phyloP scores from a whole-genome alignment of 768 basidiomycete genomes.

The Clitopilus hobsonii region DNA sequence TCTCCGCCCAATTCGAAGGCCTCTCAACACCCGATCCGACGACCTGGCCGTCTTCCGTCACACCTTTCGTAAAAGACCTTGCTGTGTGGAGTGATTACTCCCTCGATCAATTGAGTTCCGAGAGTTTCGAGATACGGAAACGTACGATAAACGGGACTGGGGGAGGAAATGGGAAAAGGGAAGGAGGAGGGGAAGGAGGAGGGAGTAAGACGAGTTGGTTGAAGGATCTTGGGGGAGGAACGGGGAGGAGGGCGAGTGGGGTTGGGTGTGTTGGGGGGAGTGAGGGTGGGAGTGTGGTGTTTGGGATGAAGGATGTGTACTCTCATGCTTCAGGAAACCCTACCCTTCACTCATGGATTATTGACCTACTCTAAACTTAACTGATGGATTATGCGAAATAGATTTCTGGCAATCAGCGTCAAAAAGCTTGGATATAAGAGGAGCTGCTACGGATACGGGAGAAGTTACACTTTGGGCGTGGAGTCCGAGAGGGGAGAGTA shows the following conservation, averaged over 20 bases:
- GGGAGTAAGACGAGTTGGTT: constrained; percentile 24
- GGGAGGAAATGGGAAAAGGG: no score
- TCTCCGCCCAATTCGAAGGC: constrained; percentile 31
- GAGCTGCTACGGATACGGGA: constrained; percentile 20
- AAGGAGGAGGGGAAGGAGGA: no score
- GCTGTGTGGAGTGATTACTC: constrained; percentile 31
- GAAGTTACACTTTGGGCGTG: constrained; percentile 33
- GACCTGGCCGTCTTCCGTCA: constrained; percentile 30
- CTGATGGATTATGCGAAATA: no score
- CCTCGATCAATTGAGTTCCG: constrained; percentile 28
- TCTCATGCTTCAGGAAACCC: no score
- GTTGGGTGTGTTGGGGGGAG: constrained; percentile 33
- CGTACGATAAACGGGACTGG: constrained; percentile 13
- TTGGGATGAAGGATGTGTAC: constrained; percentile 26
- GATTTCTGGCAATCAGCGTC: constrained; percentile 36
- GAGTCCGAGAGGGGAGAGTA: constrained; percentile 27
- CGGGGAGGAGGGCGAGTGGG: constrained; percentile 28
- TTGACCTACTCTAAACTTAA: no score
- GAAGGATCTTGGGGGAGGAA: constrained; percentile 19
- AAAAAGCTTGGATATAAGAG: constrained; percentile 28
- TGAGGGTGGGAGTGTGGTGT: constrained; percentile 27
- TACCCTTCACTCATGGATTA: not conserved
- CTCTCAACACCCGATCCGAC: constrained; percentile 25
- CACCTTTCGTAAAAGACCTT: constrained; percentile 24
- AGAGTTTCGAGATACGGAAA: constrained; percentile 25